These are phyloP conservation scores for Entonaema liquescens DNA, from an alignment of 495 filamentous ascomycete species.

Conservation along the genomic window DNA sequence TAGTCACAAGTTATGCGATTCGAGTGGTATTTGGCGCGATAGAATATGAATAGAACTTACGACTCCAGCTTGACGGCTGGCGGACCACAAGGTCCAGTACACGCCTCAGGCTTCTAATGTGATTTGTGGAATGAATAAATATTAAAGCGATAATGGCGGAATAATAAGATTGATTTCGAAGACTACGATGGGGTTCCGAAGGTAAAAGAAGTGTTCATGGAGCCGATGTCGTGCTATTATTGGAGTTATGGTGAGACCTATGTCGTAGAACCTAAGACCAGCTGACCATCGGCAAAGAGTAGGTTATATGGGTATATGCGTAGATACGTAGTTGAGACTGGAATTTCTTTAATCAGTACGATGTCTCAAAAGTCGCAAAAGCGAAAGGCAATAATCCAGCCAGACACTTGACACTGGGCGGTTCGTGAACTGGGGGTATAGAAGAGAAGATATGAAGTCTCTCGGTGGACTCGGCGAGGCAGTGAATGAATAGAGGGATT, in stretches of 20 bases:
- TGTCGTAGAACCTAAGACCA: conserved; percentile 37
- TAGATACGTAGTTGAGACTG: conserved; percentile 23
- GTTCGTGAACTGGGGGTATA: conserved; percentile 10
- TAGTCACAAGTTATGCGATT: background rate
- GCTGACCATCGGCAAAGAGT: conserved; percentile 24
- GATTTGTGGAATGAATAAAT: conserved; percentile 32
- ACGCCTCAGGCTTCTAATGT: conserved; percentile 34
- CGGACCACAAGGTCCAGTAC: conserved; percentile 44
- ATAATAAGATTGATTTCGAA: conserved; percentile 21
- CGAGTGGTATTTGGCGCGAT: background rate
- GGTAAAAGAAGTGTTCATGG: conserved; percentile 28
- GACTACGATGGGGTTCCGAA: conserved; percentile 15
- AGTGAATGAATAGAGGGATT: conserved; percentile 8
- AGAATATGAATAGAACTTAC: conserved; percentile 35
- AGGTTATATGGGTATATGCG: background rate
- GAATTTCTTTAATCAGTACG: conserved; percentile 23
- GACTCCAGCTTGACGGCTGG: conserved; percentile 50
- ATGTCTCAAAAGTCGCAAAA: conserved; percentile 15
- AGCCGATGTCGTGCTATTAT: conserved; percentile 29
- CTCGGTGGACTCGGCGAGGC: conserved; percentile 29
- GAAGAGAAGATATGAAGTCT: background rate
- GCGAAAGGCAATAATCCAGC: conserved; percentile 7
- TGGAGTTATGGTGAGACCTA: conserved; percentile 35
- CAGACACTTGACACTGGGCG: conserved; percentile 19
- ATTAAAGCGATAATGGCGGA: conserved; percentile 24